Base-by-base conservation (phyloP, 2,329 filamentous ascomycete genomes). In the Microcyclosporella mali region DNA sequence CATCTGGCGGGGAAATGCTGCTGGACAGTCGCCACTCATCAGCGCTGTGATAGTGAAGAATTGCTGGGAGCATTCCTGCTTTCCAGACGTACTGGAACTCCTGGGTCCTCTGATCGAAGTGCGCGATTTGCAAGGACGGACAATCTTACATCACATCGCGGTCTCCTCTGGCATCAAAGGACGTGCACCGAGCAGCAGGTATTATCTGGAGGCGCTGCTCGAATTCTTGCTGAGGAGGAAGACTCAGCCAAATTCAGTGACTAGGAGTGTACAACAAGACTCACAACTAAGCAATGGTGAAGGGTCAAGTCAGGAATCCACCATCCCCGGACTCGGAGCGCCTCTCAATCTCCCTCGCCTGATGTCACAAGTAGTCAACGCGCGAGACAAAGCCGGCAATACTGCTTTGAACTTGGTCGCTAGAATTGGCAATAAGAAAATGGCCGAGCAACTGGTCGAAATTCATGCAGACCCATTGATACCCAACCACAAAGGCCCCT, bases 351-450 rank as follows among this genome's bases (percentile, higher is more conserved):
- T 98, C 40, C 89, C 87, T 21, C 82, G 88, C 29, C 98, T 98
- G 67, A 94, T 98, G 78, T 87, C 85, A 37, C 89, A 97, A 61
- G 94, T 98, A 64, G 90, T 98, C 47, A 97, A 98, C 57, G 84
- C 89, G 0, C 85, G 90, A 57, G 92, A 98, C 65, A 88, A 89
- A 57, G 85, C 85, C 27, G 92, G 92, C 1, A 94, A 98, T 60
- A 98, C 92, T 0, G 92, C 92, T 0, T 72, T 98, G 15, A 95
- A 95, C 55, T 83, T 97, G 49, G 92, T 90, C 2, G 89, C 92
- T 1, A 78, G 92, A 48, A 94, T 95, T 53, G 88, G 88, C 16
- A 97, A 95, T 62, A 77, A 85, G 42, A 94, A 88, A 57, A 95
- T 98, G 56, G 94, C 97, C 45, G 90, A 88, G n/a, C 92, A 98